These are phyloP conservation scores for Kokia cookei DNA, from an alignment of 441 rosid genomes.

Conservation along the genomic window DNA sequence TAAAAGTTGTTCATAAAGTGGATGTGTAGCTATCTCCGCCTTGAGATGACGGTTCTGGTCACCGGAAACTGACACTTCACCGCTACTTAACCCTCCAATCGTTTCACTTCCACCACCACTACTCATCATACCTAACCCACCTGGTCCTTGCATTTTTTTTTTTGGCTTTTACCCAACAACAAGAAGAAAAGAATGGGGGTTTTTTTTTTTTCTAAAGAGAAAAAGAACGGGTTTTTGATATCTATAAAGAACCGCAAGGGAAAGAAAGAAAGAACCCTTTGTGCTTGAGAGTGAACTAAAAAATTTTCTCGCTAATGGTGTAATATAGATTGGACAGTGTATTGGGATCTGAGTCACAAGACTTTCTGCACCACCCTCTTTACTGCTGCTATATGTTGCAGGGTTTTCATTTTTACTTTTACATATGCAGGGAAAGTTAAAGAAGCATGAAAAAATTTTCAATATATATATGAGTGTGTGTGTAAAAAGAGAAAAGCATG, in stretches of 20 bases:
- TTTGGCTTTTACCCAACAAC: too few relatives aligned
- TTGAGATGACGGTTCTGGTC: conserved; percentile 59
- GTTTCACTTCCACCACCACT: conserved; percentile 27
- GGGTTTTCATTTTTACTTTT: conserved; percentile 8
- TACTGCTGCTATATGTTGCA: conserved; percentile 25
- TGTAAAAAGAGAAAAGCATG: not conserved
- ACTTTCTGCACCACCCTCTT: conserved; percentile 31
- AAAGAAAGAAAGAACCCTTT: not conserved
- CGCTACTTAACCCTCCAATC: conserved; percentile 28
- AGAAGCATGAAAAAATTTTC: conserved; percentile 3
- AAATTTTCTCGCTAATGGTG: conserved; percentile 30
- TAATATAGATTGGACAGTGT: conserved; percentile 11
- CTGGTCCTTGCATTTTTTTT: conserved; percentile 60
- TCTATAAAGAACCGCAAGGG: conserved; percentile 14
- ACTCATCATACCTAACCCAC: conserved; percentile 61
- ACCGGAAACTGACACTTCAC: conserved; percentile 32
- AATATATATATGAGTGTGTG: not conserved
- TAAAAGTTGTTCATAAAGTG: conserved; percentile 75
- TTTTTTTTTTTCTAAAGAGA: not conserved
- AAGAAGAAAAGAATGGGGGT: not conserved
- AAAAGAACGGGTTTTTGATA: not conserved
- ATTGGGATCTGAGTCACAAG: conserved; percentile 52
- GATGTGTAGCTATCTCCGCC: conserved; percentile 81
- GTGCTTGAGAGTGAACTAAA: conserved; percentile 10
- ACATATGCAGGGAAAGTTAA: conserved; percentile 11